These are phyloP conservation scores for Elsinoe fawcettii DNA, from an alignment of 2,329 filamentous ascomycete genomes.

Conservation along the genomic window DNA sequence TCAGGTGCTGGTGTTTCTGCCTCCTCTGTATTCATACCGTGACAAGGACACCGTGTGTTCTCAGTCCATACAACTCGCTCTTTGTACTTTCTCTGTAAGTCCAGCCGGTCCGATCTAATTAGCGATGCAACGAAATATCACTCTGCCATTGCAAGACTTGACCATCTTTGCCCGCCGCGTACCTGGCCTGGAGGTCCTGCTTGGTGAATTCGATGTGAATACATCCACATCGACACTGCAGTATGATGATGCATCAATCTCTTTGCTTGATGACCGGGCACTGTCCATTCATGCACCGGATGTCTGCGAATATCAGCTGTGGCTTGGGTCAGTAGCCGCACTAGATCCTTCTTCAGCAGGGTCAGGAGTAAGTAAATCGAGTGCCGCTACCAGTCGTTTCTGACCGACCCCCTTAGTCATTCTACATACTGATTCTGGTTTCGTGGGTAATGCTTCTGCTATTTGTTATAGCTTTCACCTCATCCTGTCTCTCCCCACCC, in stretches of 20 bases:
- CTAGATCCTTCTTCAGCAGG: background rate
- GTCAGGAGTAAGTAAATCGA: background rate
- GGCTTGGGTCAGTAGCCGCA: background rate
- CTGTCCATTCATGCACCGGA: background rate
- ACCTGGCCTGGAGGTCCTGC: background rate
- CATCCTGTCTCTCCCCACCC: background rate
- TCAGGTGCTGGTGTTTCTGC: background rate
- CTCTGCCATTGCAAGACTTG: background rate
- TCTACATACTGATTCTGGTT: background rate
- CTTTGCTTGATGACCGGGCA: background rate
- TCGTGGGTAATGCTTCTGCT: background rate
- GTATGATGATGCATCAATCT: background rate
- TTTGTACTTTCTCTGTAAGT: too few species aligned
- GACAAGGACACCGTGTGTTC: background rate
- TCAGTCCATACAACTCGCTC: too few species aligned
- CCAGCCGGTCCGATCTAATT: too few species aligned
- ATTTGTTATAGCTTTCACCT: background rate
- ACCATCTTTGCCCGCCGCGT: background rate
- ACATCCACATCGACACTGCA: background rate
- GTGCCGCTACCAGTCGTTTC: background rate
- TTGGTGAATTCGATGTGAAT: background rate
- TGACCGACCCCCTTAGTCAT: background rate
- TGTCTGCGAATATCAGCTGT: background rate
- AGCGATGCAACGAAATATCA: background rate
- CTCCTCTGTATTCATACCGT: background rate